Evolutionary conservation across 768 basidiomycete genomes (phyloP).

Genomic region (Pulveroboletus ravenelii): DNA sequence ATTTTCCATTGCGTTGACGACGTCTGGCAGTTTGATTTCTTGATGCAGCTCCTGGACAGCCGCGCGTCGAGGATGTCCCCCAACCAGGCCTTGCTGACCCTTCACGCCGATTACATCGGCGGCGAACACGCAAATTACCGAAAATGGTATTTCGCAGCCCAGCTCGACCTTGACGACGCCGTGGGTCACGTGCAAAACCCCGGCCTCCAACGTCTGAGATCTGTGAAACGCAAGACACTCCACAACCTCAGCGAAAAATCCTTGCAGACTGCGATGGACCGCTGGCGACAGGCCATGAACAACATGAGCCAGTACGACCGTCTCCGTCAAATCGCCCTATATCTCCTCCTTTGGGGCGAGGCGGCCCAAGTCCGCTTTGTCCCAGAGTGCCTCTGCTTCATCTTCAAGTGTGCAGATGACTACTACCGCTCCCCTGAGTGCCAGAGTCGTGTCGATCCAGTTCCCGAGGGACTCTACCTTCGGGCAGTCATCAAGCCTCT

Average conservation of each 20-base stretch:
- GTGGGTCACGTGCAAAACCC: slow-evolving; percentile 91
- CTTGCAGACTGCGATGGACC: slow-evolving; percentile 77
- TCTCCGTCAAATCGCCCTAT: slow-evolving; percentile 92
- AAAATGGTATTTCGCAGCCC: slow-evolving; percentile 99
- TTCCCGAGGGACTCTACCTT: slow-evolving; percentile 94
- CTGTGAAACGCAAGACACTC: slow-evolving; percentile 55
- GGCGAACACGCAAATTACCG: slow-evolving; percentile 98
- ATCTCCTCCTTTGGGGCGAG: slow-evolving; percentile 96
- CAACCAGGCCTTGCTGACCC: slow-evolving; percentile 87
- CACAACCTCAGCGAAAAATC: slow-evolving; percentile 57
- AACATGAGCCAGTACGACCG: slow-evolving; percentile 99
- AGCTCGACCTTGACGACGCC: slow-evolving; percentile 97
- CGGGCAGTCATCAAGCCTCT: slow-evolving; percentile 87
- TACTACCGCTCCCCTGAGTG: slow-evolving; percentile 99
- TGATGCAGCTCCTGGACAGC: slow-evolving; percentile 97
- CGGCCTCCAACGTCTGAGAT: slow-evolving; percentile 78
- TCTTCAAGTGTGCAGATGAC: slow-evolving; percentile 99
- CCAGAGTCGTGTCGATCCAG: slow-evolving; percentile 85
- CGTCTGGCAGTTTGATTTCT: slow-evolving; percentile 76
- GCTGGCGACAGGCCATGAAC: slow-evolving; percentile 98
- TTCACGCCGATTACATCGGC: slow-evolving; percentile 98
- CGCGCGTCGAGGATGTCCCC: slow-evolving; percentile 97
- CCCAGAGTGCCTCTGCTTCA: slow-evolving; percentile 96
- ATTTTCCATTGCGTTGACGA: slow-evolving; percentile 8
- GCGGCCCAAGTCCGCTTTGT: slow-evolving; percentile 95